Conservation (phyloP, 371 early-diverging fungal species). For the Mucor sp. region DNA sequence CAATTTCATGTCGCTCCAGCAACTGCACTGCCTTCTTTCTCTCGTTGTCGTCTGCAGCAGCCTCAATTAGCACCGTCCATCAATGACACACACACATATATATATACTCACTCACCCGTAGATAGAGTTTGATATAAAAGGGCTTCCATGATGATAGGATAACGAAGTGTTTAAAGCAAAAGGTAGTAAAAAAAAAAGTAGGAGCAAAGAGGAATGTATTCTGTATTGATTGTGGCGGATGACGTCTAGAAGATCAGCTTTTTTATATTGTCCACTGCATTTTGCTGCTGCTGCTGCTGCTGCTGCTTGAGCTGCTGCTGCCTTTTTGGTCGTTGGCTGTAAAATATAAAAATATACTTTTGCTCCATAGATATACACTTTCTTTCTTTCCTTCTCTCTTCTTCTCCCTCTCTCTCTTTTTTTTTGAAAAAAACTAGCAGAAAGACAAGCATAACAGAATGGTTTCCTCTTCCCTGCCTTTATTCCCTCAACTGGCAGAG, state of each 20-base stretch:
- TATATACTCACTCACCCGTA: background rate
- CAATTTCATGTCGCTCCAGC: background rate
- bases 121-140: background rate
- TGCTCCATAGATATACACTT: background rate
- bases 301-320: background rate
- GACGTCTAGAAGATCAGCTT: background rate
- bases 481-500: conserved; percentile 30
- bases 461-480: conserved; percentile 18
- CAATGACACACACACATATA: background rate
- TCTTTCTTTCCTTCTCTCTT: background rate
- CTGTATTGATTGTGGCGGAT: background rate
- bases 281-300: background rate
- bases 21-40: background rate
- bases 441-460: background rate
- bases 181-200: background rate
- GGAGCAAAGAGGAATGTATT: background rate
- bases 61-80: background rate
- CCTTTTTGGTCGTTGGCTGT: conserved; percentile 1
- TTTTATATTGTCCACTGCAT: background rate
- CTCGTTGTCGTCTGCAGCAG: background rate
- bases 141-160: background rate
- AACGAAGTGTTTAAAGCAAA: background rate
- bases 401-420: background rate
- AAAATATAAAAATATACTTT: conserved; percentile 1
- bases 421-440: background rate